Conservation (phyloP, 768 basidiomycete species). For the Boletus vinaceobasis region DNA sequence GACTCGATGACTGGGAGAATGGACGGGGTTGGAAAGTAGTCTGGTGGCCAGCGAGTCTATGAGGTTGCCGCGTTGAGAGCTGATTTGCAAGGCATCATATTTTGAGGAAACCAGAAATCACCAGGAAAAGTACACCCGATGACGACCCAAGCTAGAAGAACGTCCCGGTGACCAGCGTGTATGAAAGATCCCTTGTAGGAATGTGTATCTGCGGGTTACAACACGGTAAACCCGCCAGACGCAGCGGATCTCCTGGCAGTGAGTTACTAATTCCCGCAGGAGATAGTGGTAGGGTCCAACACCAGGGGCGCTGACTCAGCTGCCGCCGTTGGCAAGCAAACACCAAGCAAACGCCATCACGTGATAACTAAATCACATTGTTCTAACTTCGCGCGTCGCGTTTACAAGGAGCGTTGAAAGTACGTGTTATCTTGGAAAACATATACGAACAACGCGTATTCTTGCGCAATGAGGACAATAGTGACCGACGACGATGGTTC, state of each 20-base stretch:
- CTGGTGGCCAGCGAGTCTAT: too few species aligned
- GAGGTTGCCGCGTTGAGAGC: too few species aligned
- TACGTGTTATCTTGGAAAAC: neutral
- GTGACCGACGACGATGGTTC: conserved; percentile 16
- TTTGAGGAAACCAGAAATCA: too few species aligned
- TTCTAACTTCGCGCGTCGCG: too few species aligned
- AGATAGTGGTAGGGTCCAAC: neutral
- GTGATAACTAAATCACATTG: conserved; percentile 5
- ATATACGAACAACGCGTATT: conserved; percentile 1
- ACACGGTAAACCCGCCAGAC: neutral
- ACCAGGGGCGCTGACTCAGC: too few species aligned
- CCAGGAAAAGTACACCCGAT: neutral
- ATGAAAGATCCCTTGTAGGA: too few species aligned
- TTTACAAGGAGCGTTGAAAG: neutral
- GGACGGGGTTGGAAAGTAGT: too few species aligned
- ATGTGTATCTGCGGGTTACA: neutral
- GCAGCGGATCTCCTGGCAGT: too few species aligned
- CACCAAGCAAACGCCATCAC: conserved; percentile 15
- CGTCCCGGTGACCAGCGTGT: neutral
- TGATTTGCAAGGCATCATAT: too few species aligned
- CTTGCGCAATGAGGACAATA: conserved; percentile 13
- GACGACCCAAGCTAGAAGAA: neutral
- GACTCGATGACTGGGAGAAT: too few species aligned
- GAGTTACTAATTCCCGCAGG: too few species aligned
- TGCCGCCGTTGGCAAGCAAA: too few species aligned